phyloP scores from a whole-genome alignment of 176 grass and related monocot species.

The Pontederia paniculata region DNA sequence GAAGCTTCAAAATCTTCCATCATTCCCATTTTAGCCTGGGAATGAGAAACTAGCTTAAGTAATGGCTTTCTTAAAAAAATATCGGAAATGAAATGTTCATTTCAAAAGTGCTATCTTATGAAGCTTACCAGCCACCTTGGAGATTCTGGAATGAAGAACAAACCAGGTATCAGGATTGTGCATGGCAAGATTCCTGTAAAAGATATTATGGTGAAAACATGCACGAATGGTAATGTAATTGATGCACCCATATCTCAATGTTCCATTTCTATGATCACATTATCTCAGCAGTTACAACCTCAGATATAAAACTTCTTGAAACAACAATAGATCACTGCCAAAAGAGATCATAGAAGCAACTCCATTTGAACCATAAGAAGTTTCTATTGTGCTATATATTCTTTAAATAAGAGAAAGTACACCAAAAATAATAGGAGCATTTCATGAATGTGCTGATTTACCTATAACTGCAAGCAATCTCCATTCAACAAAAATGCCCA shows the following conservation, averaged over 20 bases:
- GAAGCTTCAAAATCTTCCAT: conserved; percentile 75
- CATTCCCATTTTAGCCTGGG: conserved; percentile 94
- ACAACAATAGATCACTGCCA: too few species aligned
- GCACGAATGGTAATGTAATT: background rate
- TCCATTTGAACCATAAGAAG: too few species aligned
- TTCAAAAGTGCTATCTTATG: background rate
- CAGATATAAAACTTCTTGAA: too few species aligned
- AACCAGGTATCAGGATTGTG: conserved; percentile 70
- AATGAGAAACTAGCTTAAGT: background rate
- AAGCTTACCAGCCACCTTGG: conserved; percentile 94
- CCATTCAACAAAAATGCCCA: conserved; percentile 95
- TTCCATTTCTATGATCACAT: too few species aligned
- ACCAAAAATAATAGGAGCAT: background rate
- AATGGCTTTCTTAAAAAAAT: background rate
- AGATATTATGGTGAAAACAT: conserved; percentile 1
- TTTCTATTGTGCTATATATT: too few species aligned
- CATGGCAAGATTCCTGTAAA: conserved; percentile 69
- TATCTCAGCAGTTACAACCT: too few species aligned
- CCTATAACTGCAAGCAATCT: conserved; percentile 92
- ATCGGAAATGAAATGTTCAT: background rate
- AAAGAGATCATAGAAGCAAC: too few species aligned
- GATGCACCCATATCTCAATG: background rate
- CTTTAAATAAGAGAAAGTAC: background rate
- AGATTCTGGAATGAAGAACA: conserved; percentile 98
- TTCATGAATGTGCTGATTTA: conserved; percentile 17